These are phyloP conservation scores for Chalciporus sphaerocephalus DNA, from an alignment of 768 basidiomycete species.

Conservation along the genomic window DNA sequence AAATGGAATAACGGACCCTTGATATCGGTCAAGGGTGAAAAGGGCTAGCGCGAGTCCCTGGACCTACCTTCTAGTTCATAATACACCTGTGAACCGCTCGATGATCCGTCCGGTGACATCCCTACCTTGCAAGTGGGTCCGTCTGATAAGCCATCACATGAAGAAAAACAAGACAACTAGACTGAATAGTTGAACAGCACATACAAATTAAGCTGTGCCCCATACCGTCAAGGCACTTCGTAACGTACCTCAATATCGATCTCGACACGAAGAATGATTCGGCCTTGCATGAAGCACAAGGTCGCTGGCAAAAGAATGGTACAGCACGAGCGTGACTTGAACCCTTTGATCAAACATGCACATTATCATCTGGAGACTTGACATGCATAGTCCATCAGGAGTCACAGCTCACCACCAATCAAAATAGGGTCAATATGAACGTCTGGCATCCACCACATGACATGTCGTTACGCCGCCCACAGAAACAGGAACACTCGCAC, in stretches of 20 bases:
- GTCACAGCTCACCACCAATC: not conserved
- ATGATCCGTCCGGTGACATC: slow-evolving; percentile 18
- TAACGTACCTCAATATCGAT: not conserved
- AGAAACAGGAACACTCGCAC: not conserved
- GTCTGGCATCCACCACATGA: not conserved
- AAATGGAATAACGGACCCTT: not conserved
- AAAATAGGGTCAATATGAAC: not conserved
- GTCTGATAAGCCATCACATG: not conserved
- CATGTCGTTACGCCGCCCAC: not conserved
- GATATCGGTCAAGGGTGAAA: not conserved
- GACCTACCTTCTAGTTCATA: not conserved
- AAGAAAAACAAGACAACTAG: not conserved
- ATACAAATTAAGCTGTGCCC: not conserved
- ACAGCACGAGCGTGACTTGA: slow-evolving; percentile 8
- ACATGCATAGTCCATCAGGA: slow-evolving; percentile 11
- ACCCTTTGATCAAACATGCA: slow-evolving; percentile 7
- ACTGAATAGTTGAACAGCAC: not conserved
- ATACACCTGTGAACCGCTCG: not conserved
- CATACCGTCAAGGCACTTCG: not conserved
- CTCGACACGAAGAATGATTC: not conserved
- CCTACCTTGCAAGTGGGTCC: not conserved
- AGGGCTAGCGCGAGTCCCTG: not conserved
- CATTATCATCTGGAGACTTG: not conserved
- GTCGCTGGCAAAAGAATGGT: not conserved
- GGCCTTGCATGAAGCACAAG: not conserved